Conservation (phyloP, 768 basidiomycete species). For the Hortiboletus flavorubellus region DNA sequence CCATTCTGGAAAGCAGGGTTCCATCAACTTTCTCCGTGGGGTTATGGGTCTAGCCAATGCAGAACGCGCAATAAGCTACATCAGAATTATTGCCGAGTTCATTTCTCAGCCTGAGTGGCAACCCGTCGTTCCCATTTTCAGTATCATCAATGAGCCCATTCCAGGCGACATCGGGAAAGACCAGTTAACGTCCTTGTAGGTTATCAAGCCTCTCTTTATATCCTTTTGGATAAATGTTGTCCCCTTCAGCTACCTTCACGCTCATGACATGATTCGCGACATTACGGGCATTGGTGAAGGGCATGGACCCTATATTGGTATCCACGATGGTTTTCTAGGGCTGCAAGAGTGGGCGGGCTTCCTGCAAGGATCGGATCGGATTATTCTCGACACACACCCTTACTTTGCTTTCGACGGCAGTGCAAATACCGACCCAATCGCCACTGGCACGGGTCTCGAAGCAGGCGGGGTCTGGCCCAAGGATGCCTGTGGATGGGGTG, state of each 20-base stretch:
- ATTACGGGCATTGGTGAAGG: slow-evolving; percentile 75
- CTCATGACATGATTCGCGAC: slow-evolving; percentile 60
- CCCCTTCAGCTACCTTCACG: slow-evolving; percentile 48
- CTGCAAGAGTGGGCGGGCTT: slow-evolving; percentile 45
- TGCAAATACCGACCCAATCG: slow-evolving; percentile 33
- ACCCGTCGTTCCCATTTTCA: slow-evolving; percentile 58
- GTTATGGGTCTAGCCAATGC: slow-evolving; percentile 89
- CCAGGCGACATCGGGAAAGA: slow-evolving; percentile 50
- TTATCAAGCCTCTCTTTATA: slow-evolving; percentile 1
- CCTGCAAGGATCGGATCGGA: slow-evolving; percentile 56
- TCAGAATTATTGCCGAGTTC: slow-evolving; percentile 76
- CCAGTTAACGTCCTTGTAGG: slow-evolving; percentile 59
- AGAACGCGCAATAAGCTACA: slow-evolving; percentile 70
- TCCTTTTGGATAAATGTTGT: not conserved
- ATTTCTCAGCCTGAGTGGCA: slow-evolving; percentile 72
- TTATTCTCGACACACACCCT: slow-evolving; percentile 63
- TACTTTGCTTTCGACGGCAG: slow-evolving; percentile 59
- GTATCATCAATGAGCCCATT: slow-evolving; percentile 63
- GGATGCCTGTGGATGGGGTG: slow-evolving; percentile 61
- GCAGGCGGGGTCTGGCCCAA: slow-evolving; percentile 46
- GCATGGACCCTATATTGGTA: slow-evolving; percentile 50
- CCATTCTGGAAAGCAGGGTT: slow-evolving; percentile 59
- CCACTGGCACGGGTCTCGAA: slow-evolving; percentile 28
- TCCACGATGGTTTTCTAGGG: slow-evolving; percentile 63
- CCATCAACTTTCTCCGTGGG: slow-evolving; percentile 60